A percentile compares a stretch with the other conserved stretches of the same genome.
Evolutionary conservation across 1,139 yeast genomes (phyloP).

Genomic region (Candida tropicalis): DNA sequence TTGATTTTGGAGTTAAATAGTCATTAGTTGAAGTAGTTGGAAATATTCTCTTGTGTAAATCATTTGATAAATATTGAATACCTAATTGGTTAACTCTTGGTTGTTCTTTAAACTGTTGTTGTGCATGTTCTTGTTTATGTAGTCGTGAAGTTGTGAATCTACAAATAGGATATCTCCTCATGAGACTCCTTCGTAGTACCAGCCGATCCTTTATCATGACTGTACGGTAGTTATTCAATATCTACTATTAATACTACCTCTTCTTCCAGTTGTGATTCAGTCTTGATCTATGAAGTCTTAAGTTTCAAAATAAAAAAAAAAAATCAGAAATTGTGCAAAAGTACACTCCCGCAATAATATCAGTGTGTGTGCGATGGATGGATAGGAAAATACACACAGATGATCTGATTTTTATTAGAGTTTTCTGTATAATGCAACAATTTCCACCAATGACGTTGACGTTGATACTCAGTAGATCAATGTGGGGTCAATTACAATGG

Average conservation of each 20-base stretch:
- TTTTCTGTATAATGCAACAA: background rate
- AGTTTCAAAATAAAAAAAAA: too few relatives aligned
- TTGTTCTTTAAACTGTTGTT: constrained; percentile 19
- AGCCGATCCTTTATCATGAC: background rate
- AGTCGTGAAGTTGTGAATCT: constrained; percentile 3
- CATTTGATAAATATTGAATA: constrained; percentile 65
- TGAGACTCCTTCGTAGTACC: constrained; percentile 3
- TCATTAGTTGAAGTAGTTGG: constrained; percentile 37
- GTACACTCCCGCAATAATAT: background rate
- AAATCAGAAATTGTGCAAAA: background rate
- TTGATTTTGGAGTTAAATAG: constrained; percentile 28
- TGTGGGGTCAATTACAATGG: too few relatives aligned
- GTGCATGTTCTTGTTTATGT: constrained; percentile 16
- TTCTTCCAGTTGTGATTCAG: too few relatives aligned
- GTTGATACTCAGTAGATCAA: too few relatives aligned
- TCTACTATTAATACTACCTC: background rate
- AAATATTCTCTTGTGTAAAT: constrained; percentile 63
- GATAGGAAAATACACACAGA: background rate
- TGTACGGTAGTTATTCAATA: background rate
- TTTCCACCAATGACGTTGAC: too few relatives aligned
- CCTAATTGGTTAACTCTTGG: constrained; percentile 68
- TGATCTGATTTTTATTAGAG: background rate
- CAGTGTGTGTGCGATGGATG: too few relatives aligned
- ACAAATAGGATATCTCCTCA: background rate
- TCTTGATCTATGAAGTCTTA: too few relatives aligned